These are phyloP conservation scores for Talaromyces sp. DNA, from an alignment of 2,329 filamentous ascomycete species.

Conservation along the genomic window DNA sequence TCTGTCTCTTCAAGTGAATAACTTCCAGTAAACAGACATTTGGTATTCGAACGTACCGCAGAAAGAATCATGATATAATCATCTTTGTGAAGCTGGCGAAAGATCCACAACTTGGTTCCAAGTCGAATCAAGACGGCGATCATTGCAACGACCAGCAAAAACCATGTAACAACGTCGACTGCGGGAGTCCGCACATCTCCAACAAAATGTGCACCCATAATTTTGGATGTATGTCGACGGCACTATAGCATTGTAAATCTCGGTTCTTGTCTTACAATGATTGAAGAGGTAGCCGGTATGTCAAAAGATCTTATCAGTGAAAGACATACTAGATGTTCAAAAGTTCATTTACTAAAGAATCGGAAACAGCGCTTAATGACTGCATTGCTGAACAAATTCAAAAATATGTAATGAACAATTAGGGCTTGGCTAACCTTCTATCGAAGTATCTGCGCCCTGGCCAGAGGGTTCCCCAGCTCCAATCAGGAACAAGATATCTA, in stretches of 20 bases:
- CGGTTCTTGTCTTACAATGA: neutral
- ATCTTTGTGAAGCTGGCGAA: slow-evolving; percentile 24
- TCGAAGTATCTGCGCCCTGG: neutral
- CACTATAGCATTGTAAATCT: neutral
- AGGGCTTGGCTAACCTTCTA: neutral
- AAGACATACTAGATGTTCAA: neutral
- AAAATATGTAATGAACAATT: neutral
- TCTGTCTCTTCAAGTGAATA: neutral
- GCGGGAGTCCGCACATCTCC: slow-evolving; percentile 34
- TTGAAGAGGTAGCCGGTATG: neutral
- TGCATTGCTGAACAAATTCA: neutral
- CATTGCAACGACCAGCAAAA: slow-evolving; percentile 26
- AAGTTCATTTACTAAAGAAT: neutral
- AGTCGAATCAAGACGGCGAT: slow-evolving; percentile 25
- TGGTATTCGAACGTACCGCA: slow-evolving; percentile 18
- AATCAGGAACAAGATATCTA: neutral
- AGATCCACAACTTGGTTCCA: slow-evolving; percentile 26
- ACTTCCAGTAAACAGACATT: neutral
- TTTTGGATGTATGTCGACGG: slow-evolving; percentile 25
- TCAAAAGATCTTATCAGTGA: neutral
- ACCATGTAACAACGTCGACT: slow-evolving; percentile 28
- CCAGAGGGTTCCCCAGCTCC: neutral
- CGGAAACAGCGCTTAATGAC: neutral
- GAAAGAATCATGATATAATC: slow-evolving; percentile 24
- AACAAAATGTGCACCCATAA: slow-evolving; percentile 32